Conservation (phyloP, 495 filamentous ascomycete genomes). For the Penicillium steckii region DNA sequence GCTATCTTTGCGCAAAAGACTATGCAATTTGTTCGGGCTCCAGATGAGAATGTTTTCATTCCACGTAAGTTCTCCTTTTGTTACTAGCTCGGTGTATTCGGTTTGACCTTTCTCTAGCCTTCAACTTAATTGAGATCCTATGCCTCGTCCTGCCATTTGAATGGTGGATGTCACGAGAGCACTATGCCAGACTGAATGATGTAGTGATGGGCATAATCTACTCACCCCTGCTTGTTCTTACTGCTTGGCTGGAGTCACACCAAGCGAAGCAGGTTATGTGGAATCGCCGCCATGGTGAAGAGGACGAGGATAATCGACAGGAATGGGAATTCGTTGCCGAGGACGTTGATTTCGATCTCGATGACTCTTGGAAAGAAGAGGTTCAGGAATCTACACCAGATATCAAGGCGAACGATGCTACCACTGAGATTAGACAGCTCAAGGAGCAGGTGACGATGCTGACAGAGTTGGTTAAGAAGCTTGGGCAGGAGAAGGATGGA, state of each 20-base stretch:
- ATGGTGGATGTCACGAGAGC: slow-evolving; percentile 78
- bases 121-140: slow-evolving; percentile 91
- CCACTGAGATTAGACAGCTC: slow-evolving; percentile 66
- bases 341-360: slow-evolving; percentile 72
- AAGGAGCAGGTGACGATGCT: slow-evolving; percentile 67
- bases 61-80: slow-evolving; percentile 53
- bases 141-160: slow-evolving; percentile 78
- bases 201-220: slow-evolving; percentile 84
- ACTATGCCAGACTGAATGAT: slow-evolving; percentile 80
- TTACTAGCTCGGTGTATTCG: neutral
- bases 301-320: slow-evolving; percentile 84
- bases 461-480: slow-evolving; percentile 54
- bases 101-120: slow-evolving; percentile 41
- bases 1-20: slow-evolving; percentile 88
- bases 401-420: slow-evolving; percentile 67
- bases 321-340: slow-evolving; percentile 87
- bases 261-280: slow-evolving; percentile 63
- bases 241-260: slow-evolving; percentile 71
- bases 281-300: slow-evolving; percentile 77
- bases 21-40: slow-evolving; percentile 92
- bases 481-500: slow-evolving; percentile 31
- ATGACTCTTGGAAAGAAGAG: slow-evolving; percentile 78
- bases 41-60: slow-evolving; percentile 97
- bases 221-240: slow-evolving; percentile 76
- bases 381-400: slow-evolving; percentile 74